A percentile compares a stretch with the other conserved stretches of the same genome.
Evolutionary conservation across 257 asterid species (phyloP).

Genomic region (Coffea canephora): DNA sequence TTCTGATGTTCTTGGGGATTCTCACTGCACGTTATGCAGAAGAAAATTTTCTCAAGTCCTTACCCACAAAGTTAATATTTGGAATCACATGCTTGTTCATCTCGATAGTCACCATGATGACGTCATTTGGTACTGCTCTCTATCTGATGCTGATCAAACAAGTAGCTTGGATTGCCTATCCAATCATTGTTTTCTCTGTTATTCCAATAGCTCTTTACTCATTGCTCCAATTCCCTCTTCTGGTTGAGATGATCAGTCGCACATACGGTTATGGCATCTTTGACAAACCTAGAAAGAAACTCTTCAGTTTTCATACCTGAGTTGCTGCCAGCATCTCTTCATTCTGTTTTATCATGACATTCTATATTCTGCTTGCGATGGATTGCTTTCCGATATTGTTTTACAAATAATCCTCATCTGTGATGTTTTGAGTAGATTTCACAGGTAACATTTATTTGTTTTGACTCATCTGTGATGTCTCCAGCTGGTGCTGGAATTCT

Average conservation of each 20-base stretch:
- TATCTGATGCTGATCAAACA: conserved; percentile 21
- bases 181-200: conserved; percentile 14
- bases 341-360: neutral
- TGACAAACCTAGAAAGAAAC: conserved; percentile 7
- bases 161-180: conserved; percentile 15
- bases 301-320: neutral
- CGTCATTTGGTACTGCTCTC: conserved; percentile 29
- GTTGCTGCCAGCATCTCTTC: neutral
- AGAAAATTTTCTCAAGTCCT: conserved; percentile 23
- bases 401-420: neutral
- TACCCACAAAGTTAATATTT: conserved; percentile 24
- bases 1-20: conserved; percentile 28
- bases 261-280: conserved; percentile 27
- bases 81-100: conserved; percentile 26
- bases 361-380: neutral
- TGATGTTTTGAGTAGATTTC: neutral
- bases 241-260: conserved; percentile 20
- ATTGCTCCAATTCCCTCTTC: conserved; percentile 24
- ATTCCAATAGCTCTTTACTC: conserved; percentile 24
- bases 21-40: conserved; percentile 32
- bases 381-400: neutral
- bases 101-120: conserved; percentile 30
- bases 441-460: neutral
- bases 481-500: neutral
- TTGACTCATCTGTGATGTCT: neutral